These are phyloP conservation scores for Candida saitoana DNA, from an alignment of 805 yeast genomes.

Conservation along the genomic window DNA sequence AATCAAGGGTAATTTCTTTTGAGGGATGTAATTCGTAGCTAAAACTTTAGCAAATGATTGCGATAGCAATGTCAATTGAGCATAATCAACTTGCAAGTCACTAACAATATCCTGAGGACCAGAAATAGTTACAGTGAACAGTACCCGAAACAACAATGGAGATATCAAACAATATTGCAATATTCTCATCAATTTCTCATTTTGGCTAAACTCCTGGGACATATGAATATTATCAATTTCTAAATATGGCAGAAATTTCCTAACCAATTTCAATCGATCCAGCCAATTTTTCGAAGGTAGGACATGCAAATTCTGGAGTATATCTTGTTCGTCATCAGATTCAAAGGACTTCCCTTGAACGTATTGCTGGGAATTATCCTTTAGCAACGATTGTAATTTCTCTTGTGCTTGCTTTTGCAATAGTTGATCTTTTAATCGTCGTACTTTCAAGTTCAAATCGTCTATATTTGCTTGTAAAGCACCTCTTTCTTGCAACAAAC, in stretches of 20 bases:
- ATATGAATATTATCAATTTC: conserved; percentile 15
- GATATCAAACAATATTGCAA: conserved; percentile 14
- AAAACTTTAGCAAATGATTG: conserved; percentile 18
- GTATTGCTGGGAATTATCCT: conserved; percentile 16
- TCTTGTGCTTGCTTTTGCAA: conserved; percentile 11
- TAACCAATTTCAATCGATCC: conserved; percentile 20
- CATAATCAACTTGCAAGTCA: conserved; percentile 7
- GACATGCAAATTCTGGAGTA: conserved; percentile 26
- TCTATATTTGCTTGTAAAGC: conserved; percentile 14
- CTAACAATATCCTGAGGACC: conserved; percentile 11
- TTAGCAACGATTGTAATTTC: conserved; percentile 17
- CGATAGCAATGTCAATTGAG: conserved; percentile 18
- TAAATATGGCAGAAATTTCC: conserved; percentile 23
- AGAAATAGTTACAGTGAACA: conserved; percentile 13
- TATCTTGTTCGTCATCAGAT: conserved; percentile 17
- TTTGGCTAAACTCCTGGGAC: conserved; percentile 8
- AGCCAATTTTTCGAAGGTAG: conserved; percentile 34
- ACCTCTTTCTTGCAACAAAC: conserved; percentile 17
- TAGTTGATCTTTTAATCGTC: conserved; percentile 11
- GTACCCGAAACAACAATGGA: conserved; percentile 20
- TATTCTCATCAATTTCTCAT: conserved; percentile 11
- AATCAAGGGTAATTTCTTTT: conserved; percentile 23
- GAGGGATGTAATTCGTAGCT: conserved; percentile 21
- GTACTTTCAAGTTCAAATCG: conserved; percentile 12
- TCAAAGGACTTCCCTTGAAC: conserved; percentile 9